A percentile compares a stretch with the other conserved stretches of the same genome.
Evolutionary conservation across 1,139 yeast genomes (phyloP).

Genomic region (Hyphopichia wangnamkhiaoensis): DNA sequence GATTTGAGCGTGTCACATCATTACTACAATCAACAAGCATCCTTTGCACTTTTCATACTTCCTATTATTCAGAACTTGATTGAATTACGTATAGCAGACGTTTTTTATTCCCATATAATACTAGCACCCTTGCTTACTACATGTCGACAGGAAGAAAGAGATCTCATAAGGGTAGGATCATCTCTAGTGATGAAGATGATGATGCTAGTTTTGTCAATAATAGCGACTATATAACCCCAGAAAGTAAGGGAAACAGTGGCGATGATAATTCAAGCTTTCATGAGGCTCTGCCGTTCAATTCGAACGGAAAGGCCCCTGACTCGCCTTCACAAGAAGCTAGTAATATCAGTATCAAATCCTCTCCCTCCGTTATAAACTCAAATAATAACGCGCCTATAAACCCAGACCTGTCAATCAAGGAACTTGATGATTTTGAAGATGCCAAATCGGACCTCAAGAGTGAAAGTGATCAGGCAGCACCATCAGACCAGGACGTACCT

Average conservation of each 20-base stretch:
- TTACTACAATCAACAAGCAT: too few species aligned
- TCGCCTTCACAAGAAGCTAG: not conserved
- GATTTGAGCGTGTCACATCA: not conserved
- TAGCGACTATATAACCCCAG: conserved; percentile 30
- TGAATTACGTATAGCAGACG: too few species aligned
- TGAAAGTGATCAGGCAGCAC: not conserved
- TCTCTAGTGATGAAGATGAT: conserved; percentile 18
- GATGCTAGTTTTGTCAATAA: conserved; percentile 41
- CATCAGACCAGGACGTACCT: not conserved
- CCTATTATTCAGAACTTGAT: too few species aligned
- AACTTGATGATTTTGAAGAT: conserved; percentile 1
- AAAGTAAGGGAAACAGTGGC: conserved; percentile 4
- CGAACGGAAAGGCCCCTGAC: not conserved
- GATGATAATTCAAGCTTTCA: conserved; percentile 3
- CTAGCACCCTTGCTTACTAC: not conserved
- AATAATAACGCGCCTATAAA: not conserved
- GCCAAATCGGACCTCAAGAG: conserved; percentile 1
- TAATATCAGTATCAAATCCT: conserved; percentile 1
- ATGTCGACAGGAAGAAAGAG: conserved; percentile 17
- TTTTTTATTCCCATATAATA: too few species aligned
- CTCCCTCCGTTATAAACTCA: not conserved
- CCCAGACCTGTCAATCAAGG: not conserved
- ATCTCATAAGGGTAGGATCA: conserved; percentile 8
- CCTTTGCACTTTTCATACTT: too few species aligned
- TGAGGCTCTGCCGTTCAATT: conserved; percentile 3